Evolutionary conservation across 352 stramenopile genomes (phyloP).

Genomic region (Phytophthora chlamydospora): DNA sequence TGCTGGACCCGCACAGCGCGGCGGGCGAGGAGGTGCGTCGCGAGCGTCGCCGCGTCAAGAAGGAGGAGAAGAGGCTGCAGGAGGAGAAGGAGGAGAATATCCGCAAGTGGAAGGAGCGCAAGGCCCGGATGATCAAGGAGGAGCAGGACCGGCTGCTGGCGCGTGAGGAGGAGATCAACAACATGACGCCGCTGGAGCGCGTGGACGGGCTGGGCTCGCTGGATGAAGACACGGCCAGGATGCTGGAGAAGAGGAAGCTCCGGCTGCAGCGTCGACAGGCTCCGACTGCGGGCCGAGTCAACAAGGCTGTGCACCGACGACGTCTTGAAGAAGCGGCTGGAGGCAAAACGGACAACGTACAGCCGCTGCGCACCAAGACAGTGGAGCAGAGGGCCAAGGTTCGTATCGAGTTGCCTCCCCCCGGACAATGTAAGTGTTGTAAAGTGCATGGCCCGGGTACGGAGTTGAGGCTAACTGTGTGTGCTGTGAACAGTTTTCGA

Average conservation of each 20-base stretch:
- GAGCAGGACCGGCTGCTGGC: slow-evolving; percentile 60
- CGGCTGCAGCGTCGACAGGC: slow-evolving; percentile 71
- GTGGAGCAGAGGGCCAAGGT: slow-evolving; percentile 72
- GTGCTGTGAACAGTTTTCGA: slow-evolving; percentile 56
- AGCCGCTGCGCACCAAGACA: slow-evolving; percentile 63
- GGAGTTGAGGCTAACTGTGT: slow-evolving; percentile 1
- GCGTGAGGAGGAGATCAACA: slow-evolving; percentile 71
- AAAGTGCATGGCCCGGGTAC: neutral
- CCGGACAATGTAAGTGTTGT: slow-evolving; percentile 73
- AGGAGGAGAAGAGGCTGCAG: slow-evolving; percentile 65
- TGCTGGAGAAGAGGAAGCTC: slow-evolving; percentile 81
- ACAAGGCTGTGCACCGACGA: slow-evolving; percentile 78
- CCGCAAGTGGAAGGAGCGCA: slow-evolving; percentile 72
- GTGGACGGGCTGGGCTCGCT: slow-evolving; percentile 68
- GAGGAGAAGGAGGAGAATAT: slow-evolving; percentile 70
- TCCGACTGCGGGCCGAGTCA: slow-evolving; percentile 71
- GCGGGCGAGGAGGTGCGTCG: slow-evolving; percentile 62
- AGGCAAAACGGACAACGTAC: slow-evolving; percentile 81
- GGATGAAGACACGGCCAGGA: slow-evolving; percentile 73
- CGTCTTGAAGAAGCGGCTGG: slow-evolving; percentile 76
- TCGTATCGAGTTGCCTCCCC: slow-evolving; percentile 73
- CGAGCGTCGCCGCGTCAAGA: slow-evolving; percentile 60
- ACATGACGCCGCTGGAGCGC: slow-evolving; percentile 78
- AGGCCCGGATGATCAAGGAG: slow-evolving; percentile 55
- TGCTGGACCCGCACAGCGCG: slow-evolving; percentile 71